Base-by-base conservation (phyloP, 345 rosid genomes). In the Melaleuca quinquenervia region DNA sequence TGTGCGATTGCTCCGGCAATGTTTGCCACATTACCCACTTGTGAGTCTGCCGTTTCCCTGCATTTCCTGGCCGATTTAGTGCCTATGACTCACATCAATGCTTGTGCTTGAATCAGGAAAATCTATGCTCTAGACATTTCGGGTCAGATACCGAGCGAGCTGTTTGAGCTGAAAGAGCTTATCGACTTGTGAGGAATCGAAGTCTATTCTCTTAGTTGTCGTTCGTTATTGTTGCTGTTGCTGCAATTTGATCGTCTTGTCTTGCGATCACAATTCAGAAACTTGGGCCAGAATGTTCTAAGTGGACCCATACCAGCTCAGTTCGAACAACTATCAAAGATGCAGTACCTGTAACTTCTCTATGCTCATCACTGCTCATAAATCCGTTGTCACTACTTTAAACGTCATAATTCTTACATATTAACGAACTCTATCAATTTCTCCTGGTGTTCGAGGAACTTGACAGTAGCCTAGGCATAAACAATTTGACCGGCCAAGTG, bases 381-480 rank as follows among this genome's bases (percentile, higher is more conserved):
- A 82, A 53, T 52, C 32, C 6, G 48, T 21, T 20, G 24, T 70
- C 26, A 1, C 80, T 36, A 70, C 78, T 24, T 18, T 18, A 36
- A 32, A 16, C 48, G 48, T 70, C 24, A 70, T 70, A 2, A 70
- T 36, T 70, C 80, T 70, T 36, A 70, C 48, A 9, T 36, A 75
- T 11, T 85, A 16, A 60, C 26, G 26, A 5, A 85, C 50, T 62
- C 90, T 56, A 85, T 14, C 55, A 16, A 45, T 36, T 86, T 21
- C 84, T 62, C 52, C 45, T 83, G 82, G 18, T 85, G 86, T 90
- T 86, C 26, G 87, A 83, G 84, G 41, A 82, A 76, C 27, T 86
- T 82, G 82, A 85, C 92, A 93, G 95, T 48, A 93, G 93, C 91
- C 89, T 92, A 29, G 93, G 94, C 86, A 92, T 92, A 90, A 93